Percentiles rank a stretch among this genome's conserved stretches.
Evolutionary conservation across 2,329 filamentous ascomycete species (phyloP).

Genomic region (Colletotrichum cuscutae): DNA sequence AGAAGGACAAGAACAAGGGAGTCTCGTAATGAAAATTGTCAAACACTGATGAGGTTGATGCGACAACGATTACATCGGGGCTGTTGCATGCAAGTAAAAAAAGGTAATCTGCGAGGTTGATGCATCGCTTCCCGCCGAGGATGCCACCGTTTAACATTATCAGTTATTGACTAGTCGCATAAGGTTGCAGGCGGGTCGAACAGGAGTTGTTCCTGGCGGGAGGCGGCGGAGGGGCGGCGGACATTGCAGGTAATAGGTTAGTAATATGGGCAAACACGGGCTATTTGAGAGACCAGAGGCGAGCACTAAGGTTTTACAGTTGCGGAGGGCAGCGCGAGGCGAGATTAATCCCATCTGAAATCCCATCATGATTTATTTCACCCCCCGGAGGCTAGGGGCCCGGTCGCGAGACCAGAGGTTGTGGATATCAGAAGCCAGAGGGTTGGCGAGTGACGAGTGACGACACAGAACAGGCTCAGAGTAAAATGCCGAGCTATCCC

Average conservation of each 20-base stretch:
- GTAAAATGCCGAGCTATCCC: slow-evolving; percentile 18
- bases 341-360: slow-evolving; percentile 7
- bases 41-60: slow-evolving; percentile 19
- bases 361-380: not conserved
- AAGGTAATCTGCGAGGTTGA: not conserved
- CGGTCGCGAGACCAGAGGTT: slow-evolving; percentile 9
- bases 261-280: not conserved
- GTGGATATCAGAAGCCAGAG: slow-evolving; percentile 11
- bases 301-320: not conserved
- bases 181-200: slow-evolving; percentile 21
- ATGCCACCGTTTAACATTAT: not conserved
- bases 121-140: slow-evolving; percentile 9
- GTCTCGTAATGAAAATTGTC: slow-evolving; percentile 1
- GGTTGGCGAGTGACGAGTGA: slow-evolving; percentile 5
- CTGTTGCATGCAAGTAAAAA: not conserved
- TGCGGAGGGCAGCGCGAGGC: slow-evolving; percentile 22
- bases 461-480: not conserved
- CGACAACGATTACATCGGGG: not conserved
- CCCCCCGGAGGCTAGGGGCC: not conserved
- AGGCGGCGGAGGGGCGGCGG: not conserved
- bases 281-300: not conserved
- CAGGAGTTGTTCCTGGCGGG: slow-evolving; percentile 14
- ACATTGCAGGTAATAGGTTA: not conserved
- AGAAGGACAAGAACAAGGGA: not conserved
- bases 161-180: slow-evolving; percentile 16